Evolutionary conservation across 2,329 filamentous ascomycete species (phyloP), one percentile per base, ranked within the genome.

Genomic region (Macrophomina phaseolina): DNA sequence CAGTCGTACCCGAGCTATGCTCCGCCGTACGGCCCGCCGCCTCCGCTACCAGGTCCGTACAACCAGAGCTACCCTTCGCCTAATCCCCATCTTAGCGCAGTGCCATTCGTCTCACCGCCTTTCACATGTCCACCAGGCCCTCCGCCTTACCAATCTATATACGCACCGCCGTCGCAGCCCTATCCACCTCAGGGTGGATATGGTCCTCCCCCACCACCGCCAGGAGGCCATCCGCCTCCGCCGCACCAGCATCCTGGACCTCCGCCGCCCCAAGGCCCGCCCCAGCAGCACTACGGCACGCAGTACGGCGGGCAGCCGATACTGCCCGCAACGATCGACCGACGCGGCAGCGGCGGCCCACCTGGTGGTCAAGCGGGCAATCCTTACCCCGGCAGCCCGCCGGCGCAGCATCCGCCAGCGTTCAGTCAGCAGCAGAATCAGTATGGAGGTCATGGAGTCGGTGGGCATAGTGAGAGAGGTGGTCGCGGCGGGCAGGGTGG

Each of bases 251-350:
- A 51, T n/a, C 64, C 48, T 4, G 64, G 40, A 4, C 64, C 64
- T 12, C 55, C 64, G 34, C 53, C 64, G 55, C 64, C 64, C 23
- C 52, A 34, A 11, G 64, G 64, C 3, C 53, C 55, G 34, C 63
- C 63, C 1, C 63, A 40, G 23, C 51, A 46, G 34, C 63, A 58
- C 28, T 67, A 63, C 30, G 56, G 56, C 28, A 42, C 60, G 40
- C 78, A 80, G 65, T 80, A 79, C 61, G 78, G 78, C 1, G 78
- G 78, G 14, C 76, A 77, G 60, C 77, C 77, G 4, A 79, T 80
- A 55, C 72, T 79, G 3, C 78, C 78, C 3, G 78, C 78, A 1
- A 78, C 71, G 56, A 75, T 77, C 70, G 76, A 74, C 7, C 76
- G 48, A 23, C 65, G 65, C 49, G 40, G 45, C 52, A 65, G 63